Percentiles rank a stretch among this genome's conserved stretches.
These are phyloP conservation scores for Haematococcus sp. DNA, from an alignment of 139 green algal species.

Conservation along the genomic window DNA sequence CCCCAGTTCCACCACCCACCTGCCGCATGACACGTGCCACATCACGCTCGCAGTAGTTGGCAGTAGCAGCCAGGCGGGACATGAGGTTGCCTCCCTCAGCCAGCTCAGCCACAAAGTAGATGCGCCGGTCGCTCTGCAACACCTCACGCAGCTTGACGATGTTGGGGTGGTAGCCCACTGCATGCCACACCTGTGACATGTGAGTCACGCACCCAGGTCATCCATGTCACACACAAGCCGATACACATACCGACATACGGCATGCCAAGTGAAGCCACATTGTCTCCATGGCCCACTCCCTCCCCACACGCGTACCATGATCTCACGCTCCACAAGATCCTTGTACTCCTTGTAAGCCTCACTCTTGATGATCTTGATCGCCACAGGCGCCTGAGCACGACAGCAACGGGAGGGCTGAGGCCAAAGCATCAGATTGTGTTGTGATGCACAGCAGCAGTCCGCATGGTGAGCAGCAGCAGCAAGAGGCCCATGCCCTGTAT, in stretches of 20 bases:
- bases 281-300: too few species aligned
- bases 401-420: background rate
- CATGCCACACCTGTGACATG: slow-evolving; percentile 19
- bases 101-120: slow-evolving; percentile 36
- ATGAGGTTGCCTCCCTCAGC: slow-evolving; percentile 30
- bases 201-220: too few species aligned
- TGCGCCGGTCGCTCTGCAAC: slow-evolving; percentile 6
- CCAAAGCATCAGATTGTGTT: background rate
- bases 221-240: too few species aligned
- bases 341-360: slow-evolving; percentile 29
- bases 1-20: too few species aligned
- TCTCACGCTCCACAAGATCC: slow-evolving; percentile 22
- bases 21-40: slow-evolving; percentile 31
- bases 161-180: slow-evolving; percentile 23
- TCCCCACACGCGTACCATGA: slow-evolving; percentile 11
- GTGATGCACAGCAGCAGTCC: background rate
- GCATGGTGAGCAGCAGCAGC: background rate
- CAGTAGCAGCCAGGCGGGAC: slow-evolving; percentile 7
- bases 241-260: too few species aligned
- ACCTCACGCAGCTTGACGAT: slow-evolving; percentile 21
- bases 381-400: slow-evolving; percentile 12
- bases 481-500: background rate
- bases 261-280: too few species aligned
- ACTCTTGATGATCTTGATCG: slow-evolving; percentile 36
- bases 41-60: slow-evolving; percentile 36